These are phyloP conservation scores for Fonsecaea nubica DNA, from an alignment of 2,329 filamentous ascomycete species.

Conservation along the genomic window DNA sequence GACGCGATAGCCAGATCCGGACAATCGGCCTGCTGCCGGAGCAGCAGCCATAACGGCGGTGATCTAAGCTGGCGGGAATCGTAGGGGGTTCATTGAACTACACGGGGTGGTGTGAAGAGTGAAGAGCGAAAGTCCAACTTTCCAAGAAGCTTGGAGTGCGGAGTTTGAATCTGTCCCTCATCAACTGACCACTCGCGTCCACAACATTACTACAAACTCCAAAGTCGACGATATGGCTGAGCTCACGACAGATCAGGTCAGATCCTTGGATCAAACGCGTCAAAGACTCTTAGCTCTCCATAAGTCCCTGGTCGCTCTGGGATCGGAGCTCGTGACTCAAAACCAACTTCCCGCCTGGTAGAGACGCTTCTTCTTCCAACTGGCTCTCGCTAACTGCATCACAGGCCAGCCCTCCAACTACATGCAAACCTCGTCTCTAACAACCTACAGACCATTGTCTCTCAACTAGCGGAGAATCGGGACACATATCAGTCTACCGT, in stretches of 20 bases:
- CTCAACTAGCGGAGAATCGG: constrained; percentile 68
- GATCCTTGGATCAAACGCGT: constrained; percentile 73
- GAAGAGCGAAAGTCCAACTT: constrained; percentile 5
- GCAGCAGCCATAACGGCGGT: constrained; percentile 29
- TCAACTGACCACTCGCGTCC: constrained; percentile 6
- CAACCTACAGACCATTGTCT: constrained; percentile 71
- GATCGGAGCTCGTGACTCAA: constrained; percentile 65
- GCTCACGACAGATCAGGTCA: constrained; percentile 55
- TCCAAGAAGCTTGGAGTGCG: not conserved
- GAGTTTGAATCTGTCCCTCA: not conserved
- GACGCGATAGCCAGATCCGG: constrained; percentile 21
- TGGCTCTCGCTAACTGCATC: constrained; percentile 2
- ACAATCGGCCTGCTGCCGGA: constrained; percentile 33
- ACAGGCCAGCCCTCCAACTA: constrained; percentile 73
- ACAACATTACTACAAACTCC: not conserved
- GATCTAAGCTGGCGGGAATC: constrained; percentile 19
- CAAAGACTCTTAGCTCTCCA: constrained; percentile 72
- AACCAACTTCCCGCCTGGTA: constrained; percentile 73
- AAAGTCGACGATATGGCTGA: constrained; percentile 44
- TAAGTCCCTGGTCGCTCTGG: constrained; percentile 70
- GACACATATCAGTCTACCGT: constrained; percentile 73
- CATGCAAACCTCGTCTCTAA: constrained; percentile 73
- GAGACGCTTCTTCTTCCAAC: constrained; percentile 34
- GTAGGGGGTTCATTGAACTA: constrained; percentile 12
- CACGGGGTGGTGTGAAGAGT: constrained; percentile 1